phyloP scores from a whole-genome alignment of 2,329 filamentous ascomycete genomes.

The Clathrospora elynae region DNA sequence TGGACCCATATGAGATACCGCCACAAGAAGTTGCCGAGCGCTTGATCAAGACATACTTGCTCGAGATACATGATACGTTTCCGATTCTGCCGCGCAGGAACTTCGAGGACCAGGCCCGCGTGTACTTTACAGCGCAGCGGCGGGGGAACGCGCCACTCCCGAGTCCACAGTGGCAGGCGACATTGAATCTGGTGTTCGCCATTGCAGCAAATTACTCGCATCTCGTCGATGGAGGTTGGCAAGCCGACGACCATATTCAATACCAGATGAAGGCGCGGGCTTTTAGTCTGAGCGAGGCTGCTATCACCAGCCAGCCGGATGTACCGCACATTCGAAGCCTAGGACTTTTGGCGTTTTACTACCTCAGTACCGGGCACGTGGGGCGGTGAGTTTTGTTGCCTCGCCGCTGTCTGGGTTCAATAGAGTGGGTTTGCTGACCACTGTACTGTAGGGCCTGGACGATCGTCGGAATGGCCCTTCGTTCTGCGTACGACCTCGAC shows the following conservation, averaged over 20 bases:
- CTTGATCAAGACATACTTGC: slow-evolving; percentile 46
- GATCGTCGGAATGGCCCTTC: slow-evolving; percentile 46
- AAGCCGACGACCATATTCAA: slow-evolving; percentile 42
- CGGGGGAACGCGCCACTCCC: slow-evolving; percentile 24
- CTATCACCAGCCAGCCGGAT: slow-evolving; percentile 43
- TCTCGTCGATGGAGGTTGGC: slow-evolving; percentile 36
- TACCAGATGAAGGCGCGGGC: slow-evolving; percentile 49
- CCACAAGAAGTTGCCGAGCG: slow-evolving; percentile 36
- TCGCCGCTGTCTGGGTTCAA: too few species aligned
- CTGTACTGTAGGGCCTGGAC: slow-evolving; percentile 44
- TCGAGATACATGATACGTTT: slow-evolving; percentile 47
- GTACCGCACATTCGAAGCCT: slow-evolving; percentile 48
- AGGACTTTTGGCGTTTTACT: slow-evolving; percentile 50
- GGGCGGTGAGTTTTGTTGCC: slow-evolving; percentile 48
- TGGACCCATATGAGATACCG: slow-evolving; percentile 44
- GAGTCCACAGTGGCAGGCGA: slow-evolving; percentile 45
- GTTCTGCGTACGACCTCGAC: slow-evolving; percentile 46
- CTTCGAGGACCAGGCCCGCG: slow-evolving; percentile 44
- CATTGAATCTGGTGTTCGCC: slow-evolving; percentile 51
- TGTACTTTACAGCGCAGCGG: slow-evolving; percentile 36
- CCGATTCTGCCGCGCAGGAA: slow-evolving; percentile 44
- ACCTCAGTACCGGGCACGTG: slow-evolving; percentile 48
- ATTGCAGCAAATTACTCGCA: slow-evolving; percentile 50
- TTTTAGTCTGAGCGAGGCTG: slow-evolving; percentile 38
- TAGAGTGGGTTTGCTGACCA: slow-evolving; percentile 9